These are phyloP conservation scores for Lentinula detonsa DNA, from an alignment of 768 basidiomycete species.

Conservation along the genomic window DNA sequence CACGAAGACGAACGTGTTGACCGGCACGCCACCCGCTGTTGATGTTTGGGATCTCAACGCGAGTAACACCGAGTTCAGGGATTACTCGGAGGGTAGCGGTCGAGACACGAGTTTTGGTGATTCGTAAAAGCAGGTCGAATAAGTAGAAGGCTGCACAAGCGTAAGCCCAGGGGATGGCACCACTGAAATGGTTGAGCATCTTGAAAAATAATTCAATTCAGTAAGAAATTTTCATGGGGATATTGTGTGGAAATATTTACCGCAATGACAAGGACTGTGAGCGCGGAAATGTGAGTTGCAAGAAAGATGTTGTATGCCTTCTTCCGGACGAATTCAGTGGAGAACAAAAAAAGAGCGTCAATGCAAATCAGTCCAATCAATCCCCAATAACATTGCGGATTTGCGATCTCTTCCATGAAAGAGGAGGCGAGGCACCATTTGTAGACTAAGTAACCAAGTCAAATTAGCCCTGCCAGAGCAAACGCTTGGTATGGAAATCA, in stretches of 20 bases:
- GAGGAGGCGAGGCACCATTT: constrained; percentile 25
- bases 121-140: constrained; percentile 39
- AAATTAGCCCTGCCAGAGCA: no score
- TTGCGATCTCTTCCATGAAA: constrained; percentile 19
- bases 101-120: constrained; percentile 40
- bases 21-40: constrained; percentile 54
- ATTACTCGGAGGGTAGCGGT: constrained; percentile 39
- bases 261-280: constrained; percentile 13
- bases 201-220: not conserved
- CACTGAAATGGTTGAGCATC: not conserved
- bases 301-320: constrained; percentile 48
- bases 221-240: not conserved
- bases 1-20: constrained; percentile 54
- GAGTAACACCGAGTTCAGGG: constrained; percentile 39
- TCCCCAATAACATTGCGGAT: constrained; percentile 27
- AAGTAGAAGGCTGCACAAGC: constrained; percentile 27
- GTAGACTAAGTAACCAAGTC: constrained; percentile 25
- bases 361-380: constrained; percentile 30
- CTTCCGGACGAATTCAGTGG: constrained; percentile 35
- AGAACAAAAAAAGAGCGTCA: constrained; percentile 41
- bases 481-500: not conserved
- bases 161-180: not conserved
- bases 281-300: constrained; percentile 41
- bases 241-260: constrained; percentile 3
- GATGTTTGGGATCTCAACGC: constrained; percentile 38